phyloP scores from a whole-genome alignment of 352 stramenopile species.

The Globisporangium alternatum region DNA sequence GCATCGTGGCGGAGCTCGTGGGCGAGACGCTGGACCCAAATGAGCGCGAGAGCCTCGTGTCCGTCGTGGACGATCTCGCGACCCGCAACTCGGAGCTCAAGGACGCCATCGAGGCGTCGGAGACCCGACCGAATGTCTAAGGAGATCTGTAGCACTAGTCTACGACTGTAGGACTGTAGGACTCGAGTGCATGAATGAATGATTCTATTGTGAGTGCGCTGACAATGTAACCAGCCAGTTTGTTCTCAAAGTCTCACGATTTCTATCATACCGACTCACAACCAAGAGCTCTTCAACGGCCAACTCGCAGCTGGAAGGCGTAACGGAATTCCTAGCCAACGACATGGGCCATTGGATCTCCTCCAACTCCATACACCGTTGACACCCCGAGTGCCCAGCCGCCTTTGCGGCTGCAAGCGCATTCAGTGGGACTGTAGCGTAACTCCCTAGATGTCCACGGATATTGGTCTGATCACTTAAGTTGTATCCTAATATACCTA shows the following conservation, averaged over 20 bases:
- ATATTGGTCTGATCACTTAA: not conserved
- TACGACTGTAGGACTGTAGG: no score
- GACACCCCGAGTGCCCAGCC: not conserved
- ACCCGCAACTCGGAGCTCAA: slow-evolving; percentile 13
- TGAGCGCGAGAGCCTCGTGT: not conserved
- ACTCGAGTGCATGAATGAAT: no score
- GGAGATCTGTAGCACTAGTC: no score
- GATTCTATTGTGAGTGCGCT: no score
- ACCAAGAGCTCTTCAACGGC: no score
- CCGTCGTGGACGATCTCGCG: not conserved
- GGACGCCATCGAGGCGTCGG: slow-evolving; percentile 6
- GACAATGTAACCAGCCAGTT: no score
- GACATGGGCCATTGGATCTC: no score
- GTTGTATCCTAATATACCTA: not conserved
- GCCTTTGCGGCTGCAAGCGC: not conserved
- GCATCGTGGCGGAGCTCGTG: slow-evolving; percentile 38
- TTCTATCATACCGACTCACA: no score
- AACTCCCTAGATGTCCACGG: not conserved
- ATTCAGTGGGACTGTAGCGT: not conserved
- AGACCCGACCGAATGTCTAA: no score
- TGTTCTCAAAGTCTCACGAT: no score
- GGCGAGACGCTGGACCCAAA: slow-evolving; percentile 4
- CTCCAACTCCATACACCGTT: not conserved
- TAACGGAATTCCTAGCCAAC: not conserved
- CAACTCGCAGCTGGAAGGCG: not conserved